Conservation (phyloP, 2,329 filamentous ascomycete genomes). For the Sporothrix protearum region DNA sequence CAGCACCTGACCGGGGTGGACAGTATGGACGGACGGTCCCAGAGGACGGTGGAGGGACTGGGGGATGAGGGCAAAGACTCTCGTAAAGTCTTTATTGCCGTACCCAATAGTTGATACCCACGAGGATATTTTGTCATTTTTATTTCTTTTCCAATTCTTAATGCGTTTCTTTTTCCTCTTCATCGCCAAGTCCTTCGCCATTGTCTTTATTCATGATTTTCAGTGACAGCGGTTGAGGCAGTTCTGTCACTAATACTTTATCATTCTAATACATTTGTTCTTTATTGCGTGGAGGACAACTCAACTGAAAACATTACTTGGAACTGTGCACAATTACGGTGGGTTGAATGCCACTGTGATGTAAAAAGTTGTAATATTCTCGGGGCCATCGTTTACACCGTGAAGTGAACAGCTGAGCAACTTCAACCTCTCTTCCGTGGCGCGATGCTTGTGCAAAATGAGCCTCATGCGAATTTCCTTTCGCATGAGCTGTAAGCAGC, state of each 20-base stretch:
- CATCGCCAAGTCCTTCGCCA: not conserved
- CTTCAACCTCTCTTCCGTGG: not conserved
- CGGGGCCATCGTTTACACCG: not conserved
- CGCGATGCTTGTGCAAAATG: constrained; percentile 6
- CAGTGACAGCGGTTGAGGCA: not conserved
- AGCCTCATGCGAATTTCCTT: not conserved
- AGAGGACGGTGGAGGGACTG: not conserved
- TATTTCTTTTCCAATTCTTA: not conserved
- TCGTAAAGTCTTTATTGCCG: not conserved
- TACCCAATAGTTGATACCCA: constrained; percentile 17
- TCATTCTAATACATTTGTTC: too few relatives aligned
- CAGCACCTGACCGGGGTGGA: not conserved
- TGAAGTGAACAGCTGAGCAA: not conserved
- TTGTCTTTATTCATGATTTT: not conserved
- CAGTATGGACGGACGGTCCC: not conserved
- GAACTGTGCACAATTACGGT: not conserved
- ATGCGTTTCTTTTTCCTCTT: not conserved
- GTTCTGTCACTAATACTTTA: not conserved
- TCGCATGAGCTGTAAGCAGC: not conserved
- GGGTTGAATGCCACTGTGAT: not conserved
- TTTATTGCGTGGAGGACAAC: not conserved
- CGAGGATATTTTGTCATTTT: constrained; percentile 14
- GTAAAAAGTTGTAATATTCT: not conserved
- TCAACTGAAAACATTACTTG: not conserved
- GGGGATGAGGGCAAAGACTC: not conserved